These are phyloP conservation scores for Tritrichomonas foetus DNA, from an alignment of 208 protist genomes.

Conservation along the genomic window DNA sequence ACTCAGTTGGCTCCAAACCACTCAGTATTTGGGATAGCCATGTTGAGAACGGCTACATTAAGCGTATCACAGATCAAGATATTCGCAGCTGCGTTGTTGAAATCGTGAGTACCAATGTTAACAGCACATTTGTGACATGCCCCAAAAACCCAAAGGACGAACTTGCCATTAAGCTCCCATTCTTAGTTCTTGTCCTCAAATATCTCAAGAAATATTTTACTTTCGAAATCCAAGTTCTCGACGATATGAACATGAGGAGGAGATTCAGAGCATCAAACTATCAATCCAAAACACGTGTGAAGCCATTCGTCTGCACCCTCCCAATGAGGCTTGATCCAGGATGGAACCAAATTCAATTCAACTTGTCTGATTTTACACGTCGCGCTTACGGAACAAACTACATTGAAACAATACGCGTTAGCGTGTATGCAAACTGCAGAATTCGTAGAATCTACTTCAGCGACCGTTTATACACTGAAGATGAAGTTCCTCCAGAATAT, in stretches of 20 bases:
- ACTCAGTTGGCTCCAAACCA: constrained; percentile 91
- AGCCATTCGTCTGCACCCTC: constrained; percentile 99
- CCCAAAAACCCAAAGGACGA: constrained; percentile 86
- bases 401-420: constrained; percentile 91
- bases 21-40: constrained; percentile 94
- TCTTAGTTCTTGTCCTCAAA: constrained; percentile 90
- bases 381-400: constrained; percentile 97
- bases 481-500: constrained; percentile 97
- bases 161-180: constrained; percentile 98
- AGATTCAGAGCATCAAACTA: constrained; percentile 97
- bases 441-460: constrained; percentile 97
- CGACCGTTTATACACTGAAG: constrained; percentile 95
- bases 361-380: constrained; percentile 94
- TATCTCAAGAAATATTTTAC: constrained; percentile 95
- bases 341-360: constrained; percentile 99
- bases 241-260: constrained; percentile 94
- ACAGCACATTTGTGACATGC: constrained; percentile 94
- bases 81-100: no score
- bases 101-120: no score
- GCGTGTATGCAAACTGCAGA: constrained; percentile 95
- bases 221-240: constrained; percentile 96
- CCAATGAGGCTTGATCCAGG: constrained; percentile 96
- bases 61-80: constrained; percentile 96
- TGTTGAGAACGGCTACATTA: no score
- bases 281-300: constrained; percentile 89